Conservation (phyloP, 2,329 filamentous ascomycete genomes). For the Sporothrix pseudoabietina region DNA sequence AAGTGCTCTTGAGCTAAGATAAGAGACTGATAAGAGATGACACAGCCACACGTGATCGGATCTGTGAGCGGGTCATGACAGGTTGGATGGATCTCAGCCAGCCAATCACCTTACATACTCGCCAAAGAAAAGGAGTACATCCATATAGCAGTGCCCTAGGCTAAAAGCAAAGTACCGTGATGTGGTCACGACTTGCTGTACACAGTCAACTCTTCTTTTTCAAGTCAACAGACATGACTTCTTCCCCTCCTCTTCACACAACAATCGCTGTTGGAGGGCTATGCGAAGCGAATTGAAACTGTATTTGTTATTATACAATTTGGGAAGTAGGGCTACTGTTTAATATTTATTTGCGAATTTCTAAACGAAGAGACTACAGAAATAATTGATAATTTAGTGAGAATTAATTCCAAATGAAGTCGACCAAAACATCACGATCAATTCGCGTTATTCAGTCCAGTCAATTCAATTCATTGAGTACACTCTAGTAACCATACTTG, state of each 20-base stretch:
- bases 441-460: neutral
- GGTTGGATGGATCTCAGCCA: neutral
- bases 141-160: neutral
- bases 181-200: no score
- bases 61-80: neutral
- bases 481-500: neutral
- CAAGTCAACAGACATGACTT: no score
- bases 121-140: neutral
- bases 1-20: neutral
- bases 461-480: no score
- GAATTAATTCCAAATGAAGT: neutral
- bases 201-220: neutral
- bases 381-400: no score
- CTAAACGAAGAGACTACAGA: no score
- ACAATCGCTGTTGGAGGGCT: no score
- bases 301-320: no score
- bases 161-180: neutral
- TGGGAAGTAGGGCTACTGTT: no score
- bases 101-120: conserved; percentile 22
- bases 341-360: no score
- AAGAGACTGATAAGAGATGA: neutral
- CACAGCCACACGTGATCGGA: neutral
- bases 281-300: no score
- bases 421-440: neutral
- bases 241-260: no score